Conservation (phyloP, 805 yeast genomes). For the Monosporozyma aerobia region DNA sequence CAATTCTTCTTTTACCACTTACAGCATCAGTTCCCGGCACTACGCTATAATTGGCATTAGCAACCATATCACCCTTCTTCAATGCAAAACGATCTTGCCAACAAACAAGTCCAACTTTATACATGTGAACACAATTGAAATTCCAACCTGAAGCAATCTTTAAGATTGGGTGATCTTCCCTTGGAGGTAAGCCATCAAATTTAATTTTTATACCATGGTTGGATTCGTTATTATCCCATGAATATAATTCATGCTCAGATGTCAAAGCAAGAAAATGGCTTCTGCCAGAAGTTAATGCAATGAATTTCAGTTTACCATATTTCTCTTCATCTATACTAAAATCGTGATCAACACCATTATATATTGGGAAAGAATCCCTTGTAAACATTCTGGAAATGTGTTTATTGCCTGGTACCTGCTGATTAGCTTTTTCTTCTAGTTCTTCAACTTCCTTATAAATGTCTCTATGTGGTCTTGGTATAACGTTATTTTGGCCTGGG, state of each 20-base stretch:
- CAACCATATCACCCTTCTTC: slow-evolving; percentile 22
- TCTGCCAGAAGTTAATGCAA: slow-evolving; percentile 53
- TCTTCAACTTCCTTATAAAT: slow-evolving; percentile 20
- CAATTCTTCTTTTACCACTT: slow-evolving; percentile 30
- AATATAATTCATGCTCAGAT: slow-evolving; percentile 38
- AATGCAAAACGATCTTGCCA: slow-evolving; percentile 40
- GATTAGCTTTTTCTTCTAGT: slow-evolving; percentile 13
- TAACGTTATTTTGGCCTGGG: not conserved
- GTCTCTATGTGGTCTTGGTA: slow-evolving; percentile 20
- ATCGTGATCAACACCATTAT: slow-evolving; percentile 4
- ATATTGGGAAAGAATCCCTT: slow-evolving; percentile 19
- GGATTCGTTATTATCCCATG: slow-evolving; percentile 48
- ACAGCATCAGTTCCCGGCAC: slow-evolving; percentile 35
- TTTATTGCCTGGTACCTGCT: slow-evolving; percentile 19
- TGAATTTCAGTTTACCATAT: slow-evolving; percentile 29
- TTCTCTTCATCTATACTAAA: slow-evolving; percentile 11
- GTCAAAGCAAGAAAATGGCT: slow-evolving; percentile 56
- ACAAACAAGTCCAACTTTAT: slow-evolving; percentile 44
- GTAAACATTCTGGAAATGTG: slow-evolving; percentile 25
- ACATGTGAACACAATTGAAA: slow-evolving; percentile 41
- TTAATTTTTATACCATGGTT: slow-evolving; percentile 36
- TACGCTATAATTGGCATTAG: slow-evolving; percentile 33
- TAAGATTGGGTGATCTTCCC: slow-evolving; percentile 28
- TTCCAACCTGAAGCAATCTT: slow-evolving; percentile 64
- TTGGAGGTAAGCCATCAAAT: slow-evolving; percentile 28